Conservation (phyloP, 2,329 filamentous ascomycete genomes). For the Aspergillus amoenus region DNA sequence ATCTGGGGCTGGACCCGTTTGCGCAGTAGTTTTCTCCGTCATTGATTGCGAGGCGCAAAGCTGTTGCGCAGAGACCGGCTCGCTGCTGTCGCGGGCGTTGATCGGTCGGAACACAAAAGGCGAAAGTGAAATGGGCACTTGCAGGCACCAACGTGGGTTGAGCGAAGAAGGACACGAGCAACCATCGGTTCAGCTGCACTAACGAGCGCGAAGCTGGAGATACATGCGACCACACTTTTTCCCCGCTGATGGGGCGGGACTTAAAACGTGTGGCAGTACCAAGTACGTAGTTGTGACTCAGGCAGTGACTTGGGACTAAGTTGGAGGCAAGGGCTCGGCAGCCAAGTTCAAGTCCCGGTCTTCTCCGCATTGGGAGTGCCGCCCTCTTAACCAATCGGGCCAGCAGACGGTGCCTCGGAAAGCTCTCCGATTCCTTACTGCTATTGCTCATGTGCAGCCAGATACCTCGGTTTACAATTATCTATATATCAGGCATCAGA, state of each 20-base stretch:
- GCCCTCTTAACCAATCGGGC: neutral
- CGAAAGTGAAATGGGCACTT: slow-evolving; percentile 23
- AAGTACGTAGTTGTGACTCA: neutral
- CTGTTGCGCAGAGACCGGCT: slow-evolving; percentile 24
- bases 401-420: slow-evolving; percentile 1
- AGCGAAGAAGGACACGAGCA: neutral
- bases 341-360: slow-evolving; percentile 19
- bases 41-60: slow-evolving; percentile 27
- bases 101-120: slow-evolving; percentile 20
- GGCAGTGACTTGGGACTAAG: neutral
- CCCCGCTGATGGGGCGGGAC: slow-evolving; percentile 21
- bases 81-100: slow-evolving; percentile 15
- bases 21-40: slow-evolving; percentile 30
- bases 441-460: neutral
- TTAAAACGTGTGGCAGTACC: neutral
- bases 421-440: neutral
- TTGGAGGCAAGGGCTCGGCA: slow-evolving; percentile 3
- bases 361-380: slow-evolving; percentile 23
- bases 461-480: slow-evolving; percentile 1
- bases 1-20: slow-evolving; percentile 25
- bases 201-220: slow-evolving; percentile 11
- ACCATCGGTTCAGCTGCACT: slow-evolving; percentile 10
- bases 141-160: slow-evolving; percentile 25
- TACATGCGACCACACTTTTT: slow-evolving; percentile 19
- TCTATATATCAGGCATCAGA: neutral